Conservation (phyloP, 306 rosid species). For the Phaseolus lunatus region DNA sequence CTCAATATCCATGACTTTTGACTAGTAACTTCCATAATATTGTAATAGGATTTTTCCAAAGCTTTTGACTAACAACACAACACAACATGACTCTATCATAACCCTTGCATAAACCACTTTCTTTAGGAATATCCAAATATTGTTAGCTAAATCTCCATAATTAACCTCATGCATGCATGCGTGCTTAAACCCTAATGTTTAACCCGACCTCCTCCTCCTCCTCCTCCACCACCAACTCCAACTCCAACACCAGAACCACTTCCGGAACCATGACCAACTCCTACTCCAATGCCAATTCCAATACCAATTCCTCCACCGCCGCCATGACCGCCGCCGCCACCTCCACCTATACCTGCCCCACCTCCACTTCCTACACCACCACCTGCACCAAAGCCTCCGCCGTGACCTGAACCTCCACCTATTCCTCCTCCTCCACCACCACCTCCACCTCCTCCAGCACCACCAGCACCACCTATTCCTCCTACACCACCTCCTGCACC, state of each 20-base stretch:
- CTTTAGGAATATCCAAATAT: background rate
- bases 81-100: background rate
- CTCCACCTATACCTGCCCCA: slow-evolving; percentile 52
- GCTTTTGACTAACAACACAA: too few relatives aligned
- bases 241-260: slow-evolving; percentile 58
- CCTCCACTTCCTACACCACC: slow-evolving; percentile 52
- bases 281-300: slow-evolving; percentile 65
- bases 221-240: slow-evolving; percentile 62
- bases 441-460: slow-evolving; percentile 43
- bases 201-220: slow-evolving; percentile 52
- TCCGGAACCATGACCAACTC: slow-evolving; percentile 44
- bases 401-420: slow-evolving; percentile 58
- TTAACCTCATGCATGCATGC: background rate
- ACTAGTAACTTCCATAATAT: background rate
- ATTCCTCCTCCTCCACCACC: slow-evolving; percentile 47
- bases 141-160: background rate
- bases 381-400: slow-evolving; percentile 55
- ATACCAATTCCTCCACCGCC: slow-evolving; percentile 54
- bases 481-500: slow-evolving; percentile 59
- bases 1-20: background rate
- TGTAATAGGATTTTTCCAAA: slow-evolving; percentile 1
- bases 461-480: slow-evolving; percentile 25
- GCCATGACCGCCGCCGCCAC: slow-evolving; percentile 56
- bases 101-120: background rate
- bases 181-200: slow-evolving; percentile 36